phyloP scores from a whole-genome alignment of 108 stramenopile genomes.

The Nitzschia putrida region DNA sequence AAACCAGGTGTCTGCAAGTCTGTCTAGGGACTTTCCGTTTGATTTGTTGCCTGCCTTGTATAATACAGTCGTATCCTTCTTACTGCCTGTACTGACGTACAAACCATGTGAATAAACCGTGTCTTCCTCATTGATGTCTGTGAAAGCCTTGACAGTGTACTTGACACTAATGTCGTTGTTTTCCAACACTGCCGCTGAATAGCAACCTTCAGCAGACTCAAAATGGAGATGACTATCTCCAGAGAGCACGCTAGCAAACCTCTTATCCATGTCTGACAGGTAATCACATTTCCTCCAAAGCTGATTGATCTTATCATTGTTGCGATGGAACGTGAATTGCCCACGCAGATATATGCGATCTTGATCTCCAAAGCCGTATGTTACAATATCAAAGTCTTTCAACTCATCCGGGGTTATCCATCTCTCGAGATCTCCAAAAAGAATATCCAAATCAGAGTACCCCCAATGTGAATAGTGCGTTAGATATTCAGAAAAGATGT shows the following conservation, averaged over 20 bases:
- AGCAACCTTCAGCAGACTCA: constrained; percentile 93
- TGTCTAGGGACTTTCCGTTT: constrained; percentile 34
- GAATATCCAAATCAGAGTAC: constrained; percentile 91
- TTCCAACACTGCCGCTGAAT: constrained; percentile 72
- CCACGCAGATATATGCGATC: constrained; percentile 81
- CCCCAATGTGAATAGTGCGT: constrained; percentile 89
- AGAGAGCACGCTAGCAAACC: constrained; percentile 51
- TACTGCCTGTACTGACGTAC: constrained; percentile 44
- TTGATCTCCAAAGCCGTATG: constrained; percentile 93
- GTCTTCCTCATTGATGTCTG: constrained; percentile 66
- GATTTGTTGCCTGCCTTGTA: constrained; percentile 58
- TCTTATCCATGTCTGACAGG: constrained; percentile 76
- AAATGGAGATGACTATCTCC: constrained; percentile 52
- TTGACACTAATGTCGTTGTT: constrained; percentile 78
- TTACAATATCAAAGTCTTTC: constrained; percentile 85
- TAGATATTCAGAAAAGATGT: constrained; percentile 83
- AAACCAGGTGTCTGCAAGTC: constrained; percentile 62
- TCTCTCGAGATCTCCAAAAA: constrained; percentile 85
- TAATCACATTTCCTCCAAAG: constrained; percentile 86
- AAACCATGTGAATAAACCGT: constrained; percentile 70
- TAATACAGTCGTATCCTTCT: constrained; percentile 51
- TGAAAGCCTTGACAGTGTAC: constrained; percentile 86
- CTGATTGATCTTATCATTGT: constrained; percentile 70
- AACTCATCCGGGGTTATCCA: constrained; percentile 85
- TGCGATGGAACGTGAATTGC: constrained; percentile 92